Percentiles rank a stretch among this genome's conserved stretches.
Evolutionary conservation across 225 moss, liverwort and hornwort species (phyloP).

Genomic region (Sphagnum tenellum): DNA sequence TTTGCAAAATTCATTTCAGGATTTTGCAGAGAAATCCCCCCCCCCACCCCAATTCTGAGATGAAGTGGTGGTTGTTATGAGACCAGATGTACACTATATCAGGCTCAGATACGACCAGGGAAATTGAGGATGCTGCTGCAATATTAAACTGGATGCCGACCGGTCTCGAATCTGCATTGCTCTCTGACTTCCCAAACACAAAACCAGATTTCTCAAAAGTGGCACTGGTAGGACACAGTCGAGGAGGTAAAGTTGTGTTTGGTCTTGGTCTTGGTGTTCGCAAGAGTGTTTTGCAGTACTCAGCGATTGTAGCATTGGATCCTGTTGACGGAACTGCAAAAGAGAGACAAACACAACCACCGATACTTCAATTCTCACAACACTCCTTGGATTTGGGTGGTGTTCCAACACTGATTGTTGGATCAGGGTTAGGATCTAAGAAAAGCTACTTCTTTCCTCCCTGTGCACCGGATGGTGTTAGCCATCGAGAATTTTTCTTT

Average conservation of each 20-base stretch:
- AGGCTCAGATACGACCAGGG: slow-evolving; percentile 54
- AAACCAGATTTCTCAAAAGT: slow-evolving; percentile 35
- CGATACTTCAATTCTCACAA: slow-evolving; percentile 44
- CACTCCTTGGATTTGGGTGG: slow-evolving; percentile 31
- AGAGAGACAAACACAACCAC: slow-evolving; percentile 55
- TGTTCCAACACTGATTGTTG: slow-evolving; percentile 61
- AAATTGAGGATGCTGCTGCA: slow-evolving; percentile 48
- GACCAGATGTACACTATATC: slow-evolving; percentile 65
- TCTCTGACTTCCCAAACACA: slow-evolving; percentile 23
- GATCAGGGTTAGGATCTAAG: slow-evolving; percentile 47
- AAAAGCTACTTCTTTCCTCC: slow-evolving; percentile 45
- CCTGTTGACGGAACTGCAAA: slow-evolving; percentile 69
- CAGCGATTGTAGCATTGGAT: slow-evolving; percentile 67
- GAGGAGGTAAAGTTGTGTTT: slow-evolving; percentile 85
- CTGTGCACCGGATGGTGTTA: slow-evolving; percentile 71
- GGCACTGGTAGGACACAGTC: slow-evolving; percentile 66
- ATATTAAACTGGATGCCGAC: slow-evolving; percentile 63
- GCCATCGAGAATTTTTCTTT: slow-evolving; percentile 48
- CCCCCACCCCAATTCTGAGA: too few relatives aligned
- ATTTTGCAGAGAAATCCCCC: too few relatives aligned
- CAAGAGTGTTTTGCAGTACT: slow-evolving; percentile 34
- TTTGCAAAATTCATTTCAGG: too few relatives aligned
- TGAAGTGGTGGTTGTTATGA: background rate
- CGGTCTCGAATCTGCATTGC: slow-evolving; percentile 27
- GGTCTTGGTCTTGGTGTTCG: slow-evolving; percentile 59